These are phyloP conservation scores for Fusarium verrucosum DNA, from an alignment of 2,329 filamentous ascomycete genomes.

Conservation along the genomic window DNA sequence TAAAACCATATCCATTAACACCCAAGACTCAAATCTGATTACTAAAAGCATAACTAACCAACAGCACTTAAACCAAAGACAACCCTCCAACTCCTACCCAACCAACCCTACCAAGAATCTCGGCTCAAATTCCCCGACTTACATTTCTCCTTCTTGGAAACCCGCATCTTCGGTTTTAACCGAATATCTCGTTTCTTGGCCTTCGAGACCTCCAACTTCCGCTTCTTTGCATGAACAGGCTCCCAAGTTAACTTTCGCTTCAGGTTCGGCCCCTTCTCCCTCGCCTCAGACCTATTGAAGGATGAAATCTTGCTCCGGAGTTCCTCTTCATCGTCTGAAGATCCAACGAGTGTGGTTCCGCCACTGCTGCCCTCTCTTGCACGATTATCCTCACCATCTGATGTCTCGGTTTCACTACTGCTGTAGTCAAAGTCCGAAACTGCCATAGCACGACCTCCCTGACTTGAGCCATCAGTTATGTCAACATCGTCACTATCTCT, in stretches of 20 bases:
- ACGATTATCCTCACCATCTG: constrained; percentile 2
- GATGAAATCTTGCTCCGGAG: not conserved
- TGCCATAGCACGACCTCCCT: not conserved
- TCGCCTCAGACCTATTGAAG: not conserved
- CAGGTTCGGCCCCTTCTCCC: not conserved
- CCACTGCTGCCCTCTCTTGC: constrained; percentile 14
- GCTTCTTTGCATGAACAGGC: not conserved
- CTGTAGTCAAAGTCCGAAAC: not conserved
- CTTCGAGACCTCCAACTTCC: not conserved
- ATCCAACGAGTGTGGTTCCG: not conserved
- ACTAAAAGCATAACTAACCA: not conserved
- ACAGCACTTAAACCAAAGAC: not conserved
- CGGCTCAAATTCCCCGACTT: too few relatives aligned
- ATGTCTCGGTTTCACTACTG: constrained; percentile 5
- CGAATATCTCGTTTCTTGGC: not conserved
- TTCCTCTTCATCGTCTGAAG: not conserved
- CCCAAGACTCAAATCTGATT: not conserved
- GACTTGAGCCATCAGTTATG: not conserved
- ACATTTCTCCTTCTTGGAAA: not conserved
- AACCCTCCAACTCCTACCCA: not conserved
- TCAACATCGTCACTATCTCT: not conserved
- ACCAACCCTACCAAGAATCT: not conserved
- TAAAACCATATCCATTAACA: not conserved
- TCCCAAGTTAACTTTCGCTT: constrained; percentile 26
- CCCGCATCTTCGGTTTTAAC: not conserved